Evolutionary conservation across 1,139 yeast genomes (phyloP).

Genomic region (Blastobotrys malaysiensis): DNA sequence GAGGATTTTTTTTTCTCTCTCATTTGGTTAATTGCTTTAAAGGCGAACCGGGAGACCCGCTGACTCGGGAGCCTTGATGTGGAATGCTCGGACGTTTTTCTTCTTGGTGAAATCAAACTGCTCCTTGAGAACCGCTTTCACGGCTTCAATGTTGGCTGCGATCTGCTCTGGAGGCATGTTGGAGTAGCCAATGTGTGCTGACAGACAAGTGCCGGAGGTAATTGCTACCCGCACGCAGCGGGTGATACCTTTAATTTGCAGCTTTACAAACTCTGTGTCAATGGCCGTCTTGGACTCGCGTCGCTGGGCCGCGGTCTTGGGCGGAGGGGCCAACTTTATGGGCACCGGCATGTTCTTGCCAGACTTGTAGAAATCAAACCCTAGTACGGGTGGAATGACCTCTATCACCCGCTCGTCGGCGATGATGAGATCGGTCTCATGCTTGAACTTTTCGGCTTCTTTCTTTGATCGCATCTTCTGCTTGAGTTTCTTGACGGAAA

Average conservation of each 20-base stretch:
- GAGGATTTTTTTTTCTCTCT: no score
- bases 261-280: conserved; percentile 21
- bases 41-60: conserved; percentile 6
- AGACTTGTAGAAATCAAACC: conserved; percentile 23
- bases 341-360: conserved; percentile 26
- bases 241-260: conserved; percentile 23
- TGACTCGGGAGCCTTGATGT: conserved; percentile 7
- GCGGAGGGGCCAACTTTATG: conserved; percentile 15
- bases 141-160: conserved; percentile 21
- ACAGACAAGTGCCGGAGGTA: conserved; percentile 25
- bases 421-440: conserved; percentile 22
- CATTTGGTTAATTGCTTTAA: not conserved
- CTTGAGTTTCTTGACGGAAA: conserved; percentile 23
- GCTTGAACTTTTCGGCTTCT: conserved; percentile 14
- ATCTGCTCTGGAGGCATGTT: conserved; percentile 19
- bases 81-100: conserved; percentile 24
- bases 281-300: conserved; percentile 13
- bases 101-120: conserved; percentile 11
- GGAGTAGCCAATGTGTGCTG: conserved; percentile 23
- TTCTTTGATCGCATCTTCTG: conserved; percentile 17
- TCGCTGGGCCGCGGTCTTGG: conserved; percentile 16
- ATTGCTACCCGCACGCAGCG: conserved; percentile 22
- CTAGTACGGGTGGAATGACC: conserved; percentile 21
- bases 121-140: conserved; percentile 17
- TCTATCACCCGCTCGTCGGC: conserved; percentile 23